Base-by-base conservation (phyloP, 1,139 yeast species). In the Saccharomyces hybrid region DNA sequence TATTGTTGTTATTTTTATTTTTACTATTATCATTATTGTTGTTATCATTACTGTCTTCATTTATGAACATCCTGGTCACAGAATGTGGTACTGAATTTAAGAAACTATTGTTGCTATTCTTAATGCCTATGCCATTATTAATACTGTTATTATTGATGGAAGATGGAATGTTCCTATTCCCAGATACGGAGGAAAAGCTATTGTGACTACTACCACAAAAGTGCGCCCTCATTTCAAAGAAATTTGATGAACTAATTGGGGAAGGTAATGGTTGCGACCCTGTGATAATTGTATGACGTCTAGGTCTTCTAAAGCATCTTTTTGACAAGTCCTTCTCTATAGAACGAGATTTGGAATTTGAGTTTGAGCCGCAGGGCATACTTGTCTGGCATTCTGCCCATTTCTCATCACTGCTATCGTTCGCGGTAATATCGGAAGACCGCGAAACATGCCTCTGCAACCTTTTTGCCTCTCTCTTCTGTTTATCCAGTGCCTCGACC, bases 251-350 rank as follows among this genome's bases (percentile, higher is more conserved):
- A 59, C 81, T 75, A 56, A 87, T 74, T 2, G 95, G 93, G 0
- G 91, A 84, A 1, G 95, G 95, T 52, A 88, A 73, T 13, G 96
- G 96, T 66, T 86, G 93, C 0, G 93, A 85, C 1, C 93, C 97
- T 0, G 95, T 88, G 51, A 91, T 85, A 46, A 89, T 72, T 0
- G 96, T 84, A 59, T 83, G 83, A 50, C 95, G 74, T 64, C 96
- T 78, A 27, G 88, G 75, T 55, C 86, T 74, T 57, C 88, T 73
- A 28, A 38, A 38, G 57, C 32, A 63, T 63, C 54, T 62, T 59
- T 31, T 31, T 13, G 26, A 38, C 44, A 49, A 34, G 48, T 46
- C 31, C 16, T 46, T 46, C 16, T 46, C 44, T 8, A 20, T 38
- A 38, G 50, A 26, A 14, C 27, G 50, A 16, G 50, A 48, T 48